Base-by-base conservation (phyloP, 768 basidiomycete species). In the Boletus rex-veris region DNA sequence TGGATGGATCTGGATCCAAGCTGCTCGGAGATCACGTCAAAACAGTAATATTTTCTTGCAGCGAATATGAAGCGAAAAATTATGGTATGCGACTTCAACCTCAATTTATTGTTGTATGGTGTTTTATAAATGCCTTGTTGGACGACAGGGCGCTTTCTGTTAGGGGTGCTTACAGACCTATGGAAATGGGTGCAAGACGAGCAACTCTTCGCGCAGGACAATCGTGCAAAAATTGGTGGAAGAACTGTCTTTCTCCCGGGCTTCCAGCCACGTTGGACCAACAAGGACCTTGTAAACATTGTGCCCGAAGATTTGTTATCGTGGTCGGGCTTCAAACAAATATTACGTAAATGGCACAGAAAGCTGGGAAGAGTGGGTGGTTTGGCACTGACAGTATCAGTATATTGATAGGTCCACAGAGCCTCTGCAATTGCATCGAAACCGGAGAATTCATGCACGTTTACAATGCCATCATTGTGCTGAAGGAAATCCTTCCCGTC, bases 391-490 rank as follows among this genome's bases (percentile, higher is more conserved):
- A 24, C 21, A 19, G 2, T 14, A 35, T 31, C 30, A 40, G 37
- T 41, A n/a, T 45, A 50, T 47, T 57, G 15, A 53, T 1, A 14
- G 18, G 21, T 30, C 54, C 33, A 18, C 63, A 94, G 94, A 84
- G 83, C 52, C 83, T 98, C 59, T 75, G 79, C 18, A 86, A 84
- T 31, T 93, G 89, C 65, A 86, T 98, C 56, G 80, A 86, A 63
- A 88, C 93, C 3, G 83, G 82, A 46, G 95, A 95, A 64, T 98
- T 95, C 69, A 96, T 98, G 90, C 93, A 93, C 63, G 90, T 98
- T 50, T 95, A 96, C 71, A 99, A 99, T 66, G 81, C 92, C n/a
- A 90, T 98, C 70, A 83, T 95, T 37, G 86, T 99, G 28, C 77
- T 97, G 58, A 92, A 94, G 64, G 92, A 97, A 68, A 83, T 98